Evolutionary conservation across 2,329 filamentous ascomycete species (phyloP), one percentile per base, ranked within the genome.

Genomic region (Cercospora sp.): DNA sequence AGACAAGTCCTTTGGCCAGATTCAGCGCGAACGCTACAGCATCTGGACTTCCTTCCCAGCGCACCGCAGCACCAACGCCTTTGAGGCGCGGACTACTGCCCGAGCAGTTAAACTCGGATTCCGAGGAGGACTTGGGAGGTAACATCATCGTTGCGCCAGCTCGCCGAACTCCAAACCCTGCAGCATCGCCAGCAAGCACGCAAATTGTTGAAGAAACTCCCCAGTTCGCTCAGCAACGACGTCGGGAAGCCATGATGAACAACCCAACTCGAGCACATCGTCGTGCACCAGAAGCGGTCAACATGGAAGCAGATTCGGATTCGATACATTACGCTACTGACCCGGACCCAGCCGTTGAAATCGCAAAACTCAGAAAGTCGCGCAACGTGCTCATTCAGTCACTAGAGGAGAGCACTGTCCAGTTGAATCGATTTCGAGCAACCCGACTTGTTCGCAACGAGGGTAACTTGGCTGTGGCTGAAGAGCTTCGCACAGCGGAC

Each of bases 171-270:
- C 26, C 60, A 3, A n/a, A 12, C 2, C n/a, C 28, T 20, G 26
- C 42, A 6, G 20, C 6, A 33, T 67, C 66, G 23, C 66, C 55
- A 61, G 66, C 61, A 18, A 64, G 61, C 42, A 64, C 66, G 7
- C 66, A 64, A 33, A 12, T 68, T 23, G 42, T 68, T 6, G 40
- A 31, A 12, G 66, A 68, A 23, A 68, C 66, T 8, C 61, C 66
- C 1, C 45, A 67, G 5, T 18, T 62, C 23, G n/a, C 13, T 4
- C 42, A 58, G 31, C 48, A 36, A 33, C 30, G 55, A 23, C 30
- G 10, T 8, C n/a, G n/a, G 13, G 30, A 31, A 20, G 30, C 9
- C 31, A 13, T 36, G 8, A 20, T 20, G 9, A 18, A 36, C 7
- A 13, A 13, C 7, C 31, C 30, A 2, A 9, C 55, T 18, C 55